These are phyloP conservation scores for Hymenoscyphus repandus DNA, from an alignment of 2,329 filamentous ascomycete genomes.

Conservation along the genomic window DNA sequence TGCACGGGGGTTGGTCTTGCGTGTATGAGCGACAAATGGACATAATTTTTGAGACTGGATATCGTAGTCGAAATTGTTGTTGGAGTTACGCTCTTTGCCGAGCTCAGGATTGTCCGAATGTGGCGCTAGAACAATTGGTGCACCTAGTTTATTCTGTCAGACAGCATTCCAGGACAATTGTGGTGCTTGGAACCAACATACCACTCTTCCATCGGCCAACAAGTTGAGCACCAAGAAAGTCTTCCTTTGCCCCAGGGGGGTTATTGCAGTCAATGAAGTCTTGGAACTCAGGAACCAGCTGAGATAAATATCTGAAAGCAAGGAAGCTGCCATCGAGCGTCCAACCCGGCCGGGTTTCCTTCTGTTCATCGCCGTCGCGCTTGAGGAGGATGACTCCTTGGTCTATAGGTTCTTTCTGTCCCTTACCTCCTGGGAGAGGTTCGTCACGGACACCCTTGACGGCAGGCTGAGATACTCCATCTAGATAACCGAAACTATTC, in stretches of 20 bases:
- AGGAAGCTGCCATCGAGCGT: conserved; percentile 41
- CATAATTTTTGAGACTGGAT: conserved; percentile 33
- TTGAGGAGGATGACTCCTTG: conserved; percentile 36
- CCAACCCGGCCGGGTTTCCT: conserved; percentile 31
- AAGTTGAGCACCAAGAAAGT: conserved; percentile 38
- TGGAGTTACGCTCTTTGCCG: conserved; percentile 19
- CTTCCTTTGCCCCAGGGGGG: conserved; percentile 25
- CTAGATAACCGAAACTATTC: conserved; percentile 38
- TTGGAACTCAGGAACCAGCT: conserved; percentile 41
- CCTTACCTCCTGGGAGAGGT: conserved; percentile 27
- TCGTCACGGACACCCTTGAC: conserved; percentile 28
- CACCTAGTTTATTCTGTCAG: conserved; percentile 22
- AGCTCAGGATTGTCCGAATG: conserved; percentile 31
- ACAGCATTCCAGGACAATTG: background rate
- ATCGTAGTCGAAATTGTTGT: conserved; percentile 36
- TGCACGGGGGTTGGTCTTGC: conserved; percentile 41
- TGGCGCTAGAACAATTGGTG: conserved; percentile 31
- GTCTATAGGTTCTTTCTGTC: conserved; percentile 27
- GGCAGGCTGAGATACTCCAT: conserved; percentile 38
- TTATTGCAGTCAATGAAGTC: conserved; percentile 33
- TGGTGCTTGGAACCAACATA: conserved; percentile 1
- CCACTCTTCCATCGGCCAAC: conserved; percentile 39
- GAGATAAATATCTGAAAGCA: conserved; percentile 39
- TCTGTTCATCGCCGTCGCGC: conserved; percentile 32
- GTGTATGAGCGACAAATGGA: conserved; percentile 42